Percentiles rank a stretch among this genome's conserved stretches.
phyloP scores from a whole-genome alignment of 179 eudicot genomes.

The Silene coronaria region DNA sequence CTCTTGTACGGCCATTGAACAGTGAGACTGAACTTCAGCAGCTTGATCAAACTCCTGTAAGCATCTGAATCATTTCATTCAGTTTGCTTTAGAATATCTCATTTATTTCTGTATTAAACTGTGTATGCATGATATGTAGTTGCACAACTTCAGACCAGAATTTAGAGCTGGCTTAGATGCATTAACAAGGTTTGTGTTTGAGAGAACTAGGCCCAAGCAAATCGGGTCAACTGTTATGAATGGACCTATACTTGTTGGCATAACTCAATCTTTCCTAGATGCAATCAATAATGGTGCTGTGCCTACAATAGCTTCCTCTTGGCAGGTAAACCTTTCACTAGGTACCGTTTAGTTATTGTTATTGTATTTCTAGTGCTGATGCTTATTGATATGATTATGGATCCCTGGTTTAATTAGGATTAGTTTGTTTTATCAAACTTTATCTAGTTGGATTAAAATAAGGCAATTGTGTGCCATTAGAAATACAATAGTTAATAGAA shows the following conservation, averaged over 20 bases:
- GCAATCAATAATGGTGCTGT: conserved; percentile 97
- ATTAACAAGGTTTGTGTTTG: conserved; percentile 81
- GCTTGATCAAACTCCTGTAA: conserved; percentile 85
- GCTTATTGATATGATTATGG: too few relatives aligned
- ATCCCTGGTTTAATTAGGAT: too few relatives aligned
- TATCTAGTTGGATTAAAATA: too few relatives aligned
- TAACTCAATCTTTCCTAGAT: conserved; percentile 88
- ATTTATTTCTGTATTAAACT: neutral
- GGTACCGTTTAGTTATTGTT: neutral
- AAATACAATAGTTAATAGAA: too few relatives aligned
- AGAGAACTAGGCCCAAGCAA: conserved; percentile 97
- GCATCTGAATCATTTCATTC: conserved; percentile 22
- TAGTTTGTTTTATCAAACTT: too few relatives aligned
- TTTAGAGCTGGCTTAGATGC: conserved; percentile 89
- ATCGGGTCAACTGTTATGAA: conserved; percentile 85
- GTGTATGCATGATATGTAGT: conserved; percentile 33
- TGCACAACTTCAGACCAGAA: conserved; percentile 86
- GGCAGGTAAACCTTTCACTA: conserved; percentile 60
- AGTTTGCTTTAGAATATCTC: conserved; percentile 10
- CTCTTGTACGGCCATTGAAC: conserved; percentile 92
- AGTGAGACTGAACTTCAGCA: conserved; percentile 81
- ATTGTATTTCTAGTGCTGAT: neutral
- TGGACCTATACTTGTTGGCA: conserved; percentile 90
- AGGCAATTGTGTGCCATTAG: too few relatives aligned
- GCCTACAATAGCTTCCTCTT: conserved; percentile 91